A percentile compares a stretch with the other conserved stretches of the same genome.
Conservation (phyloP, 2,329 filamentous ascomycete genomes). For the Fusarium xylarioides region DNA sequence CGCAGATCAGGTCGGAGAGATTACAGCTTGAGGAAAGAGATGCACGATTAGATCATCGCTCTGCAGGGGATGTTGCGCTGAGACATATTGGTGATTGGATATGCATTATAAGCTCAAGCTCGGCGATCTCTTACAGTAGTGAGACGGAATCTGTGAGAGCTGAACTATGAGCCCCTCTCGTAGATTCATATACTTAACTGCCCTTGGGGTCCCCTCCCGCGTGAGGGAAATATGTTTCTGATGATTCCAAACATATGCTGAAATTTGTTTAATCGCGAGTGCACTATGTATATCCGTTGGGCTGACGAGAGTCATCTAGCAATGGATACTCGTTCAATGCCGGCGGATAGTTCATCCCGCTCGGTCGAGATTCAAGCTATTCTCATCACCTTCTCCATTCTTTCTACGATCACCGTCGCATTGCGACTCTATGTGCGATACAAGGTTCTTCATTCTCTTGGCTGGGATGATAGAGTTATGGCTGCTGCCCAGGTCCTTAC, state of each 20-base stretch:
- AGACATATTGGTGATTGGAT: neutral
- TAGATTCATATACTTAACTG: neutral
- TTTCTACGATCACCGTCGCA: slow-evolving; percentile 2
- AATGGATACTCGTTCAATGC: neutral
- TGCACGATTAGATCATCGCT: neutral
- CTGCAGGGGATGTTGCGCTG: neutral
- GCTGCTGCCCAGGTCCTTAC: slow-evolving; percentile 3
- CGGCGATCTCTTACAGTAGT: neutral
- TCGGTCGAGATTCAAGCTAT: slow-evolving; percentile 7
- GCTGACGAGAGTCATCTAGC: neutral
- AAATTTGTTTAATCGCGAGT: neutral
- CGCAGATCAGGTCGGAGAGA: neutral
- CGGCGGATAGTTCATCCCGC: neutral
- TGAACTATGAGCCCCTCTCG: neutral
- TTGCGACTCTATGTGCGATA: slow-evolving; percentile 7
- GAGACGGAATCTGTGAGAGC: neutral
- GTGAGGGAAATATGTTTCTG: neutral
- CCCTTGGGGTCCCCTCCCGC: no score
- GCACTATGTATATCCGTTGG: neutral
- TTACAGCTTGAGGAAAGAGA: neutral
- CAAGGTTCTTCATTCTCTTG: slow-evolving; percentile 4
- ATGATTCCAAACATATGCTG: neutral
- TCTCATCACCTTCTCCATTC: neutral
- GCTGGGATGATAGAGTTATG: slow-evolving; percentile 18
- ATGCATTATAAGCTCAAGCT: neutral